Evolutionary conservation across 2,329 filamentous ascomycete genomes (phyloP), one percentile per base, ranked within the genome.

Genomic region (Penicillium sp.): DNA sequence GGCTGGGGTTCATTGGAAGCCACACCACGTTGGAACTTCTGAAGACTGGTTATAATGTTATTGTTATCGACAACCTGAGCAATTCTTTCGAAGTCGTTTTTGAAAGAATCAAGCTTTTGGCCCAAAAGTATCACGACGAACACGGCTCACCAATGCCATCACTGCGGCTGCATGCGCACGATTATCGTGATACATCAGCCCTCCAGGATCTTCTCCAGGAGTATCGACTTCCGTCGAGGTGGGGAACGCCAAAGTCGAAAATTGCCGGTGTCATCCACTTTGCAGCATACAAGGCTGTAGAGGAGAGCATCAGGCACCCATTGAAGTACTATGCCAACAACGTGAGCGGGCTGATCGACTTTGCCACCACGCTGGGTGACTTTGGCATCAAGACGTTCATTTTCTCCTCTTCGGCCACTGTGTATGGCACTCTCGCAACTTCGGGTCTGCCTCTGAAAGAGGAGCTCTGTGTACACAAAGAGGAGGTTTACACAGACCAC

Each of bases 251-350:
- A 17, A 72, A 73, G 54, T 86, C 84, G 2, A 79, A 76, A 34
- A 87, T 89, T 61, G 76, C 78, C 0, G 86, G 86, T 0, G 86
- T 89, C n/a, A 88, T 90, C 58, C 87, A 90, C 68, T 89, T 89
- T 64, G 87, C 87, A 14, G 87, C 87, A 1, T 84, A 85, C 78
- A 89, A 89, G 71, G 85, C 86, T 2, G 86, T 89, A 0, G 82
- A 82, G 28, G 86, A 90, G 66, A 88, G 85, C 45, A 88, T 89
- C 61, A 73, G 75, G 28, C 76, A 80, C 59, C 87, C 87, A 0
- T 73, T 89, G 57, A 82, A 83, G 59, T 90, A 90, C 73, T 90
- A 89, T 73, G 80, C 81, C 60, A 90, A 89, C 77, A 90, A 90
- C 61, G 85, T 89, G 35, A 83, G 82, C 65, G 87, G 87, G 0